phyloP scores from a whole-genome alignment of 2,329 filamentous ascomycete genomes.

The Xylaria sp. region DNA sequence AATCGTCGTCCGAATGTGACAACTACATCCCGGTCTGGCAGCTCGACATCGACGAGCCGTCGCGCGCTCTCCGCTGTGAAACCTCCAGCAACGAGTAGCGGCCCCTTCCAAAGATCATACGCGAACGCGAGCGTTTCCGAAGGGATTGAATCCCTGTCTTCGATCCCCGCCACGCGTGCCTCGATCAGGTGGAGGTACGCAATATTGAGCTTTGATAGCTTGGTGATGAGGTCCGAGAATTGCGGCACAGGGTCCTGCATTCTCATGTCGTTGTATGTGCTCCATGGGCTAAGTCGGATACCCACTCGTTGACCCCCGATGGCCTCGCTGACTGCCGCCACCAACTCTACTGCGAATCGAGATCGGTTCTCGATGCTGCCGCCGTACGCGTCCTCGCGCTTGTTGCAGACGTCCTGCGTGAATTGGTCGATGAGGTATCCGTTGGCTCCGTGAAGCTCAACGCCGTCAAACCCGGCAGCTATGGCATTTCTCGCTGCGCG shows the following conservation, averaged over 20 bases:
- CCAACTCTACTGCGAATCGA: conserved; percentile 55
- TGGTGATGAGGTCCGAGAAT: conserved; percentile 66
- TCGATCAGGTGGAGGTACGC: conserved; percentile 72
- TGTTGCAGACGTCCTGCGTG: conserved; percentile 46
- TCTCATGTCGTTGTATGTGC: conserved; percentile 69
- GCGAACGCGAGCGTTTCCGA: conserved; percentile 32
- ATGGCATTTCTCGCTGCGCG: conserved; percentile 66
- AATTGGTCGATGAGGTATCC: conserved; percentile 71
- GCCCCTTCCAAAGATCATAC: conserved; percentile 48
- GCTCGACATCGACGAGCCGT: conserved; percentile 44
- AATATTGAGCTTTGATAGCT: conserved; percentile 62
- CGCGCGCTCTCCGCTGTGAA: conserved; percentile 43
- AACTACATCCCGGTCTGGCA: conserved; percentile 46
- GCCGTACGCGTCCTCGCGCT: conserved; percentile 35
- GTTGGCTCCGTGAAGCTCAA: conserved; percentile 70
- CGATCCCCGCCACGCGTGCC: conserved; percentile 60
- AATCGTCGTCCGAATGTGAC: conserved; percentile 61
- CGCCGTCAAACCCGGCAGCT: conserved; percentile 74
- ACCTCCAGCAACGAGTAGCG: conserved; percentile 50
- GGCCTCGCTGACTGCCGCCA: conserved; percentile 52
- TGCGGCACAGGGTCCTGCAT: conserved; percentile 71
- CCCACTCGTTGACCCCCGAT: conserved; percentile 60
- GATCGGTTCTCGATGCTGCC: conserved; percentile 50
- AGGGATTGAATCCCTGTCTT: conserved; percentile 47
- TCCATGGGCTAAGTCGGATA: conserved; percentile 70